Base-by-base conservation (phyloP, 2,329 filamentous ascomycete genomes). In the Hypoxylon sp. region DNA sequence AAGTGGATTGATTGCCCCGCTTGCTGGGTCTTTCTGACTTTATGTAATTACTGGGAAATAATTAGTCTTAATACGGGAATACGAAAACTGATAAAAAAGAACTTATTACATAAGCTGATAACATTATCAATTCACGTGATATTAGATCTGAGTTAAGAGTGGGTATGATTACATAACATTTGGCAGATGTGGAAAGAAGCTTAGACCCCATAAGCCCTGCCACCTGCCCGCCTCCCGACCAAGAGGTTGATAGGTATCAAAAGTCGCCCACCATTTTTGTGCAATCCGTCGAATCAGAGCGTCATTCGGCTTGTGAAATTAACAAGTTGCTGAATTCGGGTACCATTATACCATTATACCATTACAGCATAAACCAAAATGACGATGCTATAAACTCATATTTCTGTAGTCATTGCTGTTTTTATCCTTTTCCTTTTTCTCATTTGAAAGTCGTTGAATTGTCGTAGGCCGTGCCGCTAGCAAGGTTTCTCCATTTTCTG, bases 251-350 rank as follows among this genome's bases (percentile, higher is more conserved):
- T 43, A 43, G 38, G 21, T 43, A 43, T 51, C 17, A 23, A 51
- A 58, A 34, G 50, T 57, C 34, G 55, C 61, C 65, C 68, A 68
- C 68, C 68, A 65, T 60, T 65, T 65, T 63, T 61, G 21, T 56
- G 17, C 38, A 30, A 23, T 58, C 52, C 49, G 52, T 64, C 68
- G 68, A 71, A 71, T 71, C 68, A 71, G 65, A 69, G 65, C 65
- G 68, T 71, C 65, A 71, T 71, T 32, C 61, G 50, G 60, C 66
- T 63, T 49, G 63, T 68, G 66, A 71, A 71, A 53, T 71, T 66
- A 63, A 71, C 65, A 71, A 69, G 65, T 71, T 67, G 68, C 57
- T 69, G 66, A 64, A 69, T 69, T 65, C 53, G 48, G 60, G 59
- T 60, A 53, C 46, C 38, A 67, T 58, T 34, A 14, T 32, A n/a